These are phyloP conservation scores for Penicillium sp. DNA, from an alignment of 2,329 filamentous ascomycete species.

Conservation along the genomic window DNA sequence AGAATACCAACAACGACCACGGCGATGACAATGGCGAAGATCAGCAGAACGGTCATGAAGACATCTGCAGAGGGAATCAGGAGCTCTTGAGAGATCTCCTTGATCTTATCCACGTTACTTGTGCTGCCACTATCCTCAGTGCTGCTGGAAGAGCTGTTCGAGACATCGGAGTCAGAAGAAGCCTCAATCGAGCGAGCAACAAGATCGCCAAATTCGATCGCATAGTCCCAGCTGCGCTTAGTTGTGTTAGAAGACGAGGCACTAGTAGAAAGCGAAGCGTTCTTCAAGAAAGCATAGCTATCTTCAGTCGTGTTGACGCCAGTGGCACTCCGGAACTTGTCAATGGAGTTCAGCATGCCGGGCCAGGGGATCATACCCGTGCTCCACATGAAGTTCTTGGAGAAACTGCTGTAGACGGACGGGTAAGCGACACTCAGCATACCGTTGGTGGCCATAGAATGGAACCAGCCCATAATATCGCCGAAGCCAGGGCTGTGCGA, in stretches of 20 bases:
- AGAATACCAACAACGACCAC: slow-evolving; percentile 83
- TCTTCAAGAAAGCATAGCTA: slow-evolving; percentile 72
- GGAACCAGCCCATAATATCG: slow-evolving; percentile 86
- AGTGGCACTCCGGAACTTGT: slow-evolving; percentile 75
- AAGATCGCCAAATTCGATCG: slow-evolving; percentile 49
- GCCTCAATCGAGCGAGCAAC: slow-evolving; percentile 52
- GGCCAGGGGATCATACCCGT: slow-evolving; percentile 81
- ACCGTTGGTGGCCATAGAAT: slow-evolving; percentile 90
- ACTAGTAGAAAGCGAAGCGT: slow-evolving; percentile 61
- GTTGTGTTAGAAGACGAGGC: slow-evolving; percentile 49
- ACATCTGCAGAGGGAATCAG: slow-evolving; percentile 85
- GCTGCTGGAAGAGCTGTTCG: slow-evolving; percentile 33
- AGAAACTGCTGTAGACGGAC: slow-evolving; percentile 81
- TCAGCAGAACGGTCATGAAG: slow-evolving; percentile 90
- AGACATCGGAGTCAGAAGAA: slow-evolving; percentile 40
- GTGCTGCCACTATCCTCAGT: slow-evolving; percentile 33
- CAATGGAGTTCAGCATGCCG: slow-evolving; percentile 77
- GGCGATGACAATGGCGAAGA: slow-evolving; percentile 85
- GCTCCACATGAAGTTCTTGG: slow-evolving; percentile 92
- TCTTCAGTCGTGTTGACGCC: slow-evolving; percentile 85
- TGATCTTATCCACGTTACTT: slow-evolving; percentile 70
- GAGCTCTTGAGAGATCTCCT: slow-evolving; percentile 80
- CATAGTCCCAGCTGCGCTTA: slow-evolving; percentile 58
- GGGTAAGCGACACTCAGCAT: slow-evolving; percentile 94
- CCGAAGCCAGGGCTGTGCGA: slow-evolving; percentile 79